Evolutionary conservation across 176 grass and related monocot species (phyloP).

Genomic region (Puccinellia tenuiflora): DNA sequence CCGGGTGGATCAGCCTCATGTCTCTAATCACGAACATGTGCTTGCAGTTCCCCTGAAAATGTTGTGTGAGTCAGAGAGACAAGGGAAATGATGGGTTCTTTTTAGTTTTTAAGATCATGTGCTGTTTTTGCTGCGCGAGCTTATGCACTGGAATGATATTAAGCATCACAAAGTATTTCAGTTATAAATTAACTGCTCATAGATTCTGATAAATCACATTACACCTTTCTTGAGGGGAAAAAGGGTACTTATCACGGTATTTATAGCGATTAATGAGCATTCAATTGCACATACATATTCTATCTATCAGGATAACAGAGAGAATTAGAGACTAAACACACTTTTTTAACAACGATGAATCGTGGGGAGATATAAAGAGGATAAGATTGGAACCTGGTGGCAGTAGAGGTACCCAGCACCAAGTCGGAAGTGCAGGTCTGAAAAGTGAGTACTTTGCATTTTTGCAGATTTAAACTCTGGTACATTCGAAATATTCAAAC

Average conservation of each 20-base stretch:
- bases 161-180: neutral
- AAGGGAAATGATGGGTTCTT: neutral
- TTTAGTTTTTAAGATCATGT: neutral
- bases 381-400: conserved; percentile 63
- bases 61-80: neutral
- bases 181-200: neutral
- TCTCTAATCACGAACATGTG: conserved; percentile 78
- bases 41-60: conserved; percentile 83
- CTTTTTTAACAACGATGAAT: neutral
- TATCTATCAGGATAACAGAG: neutral
- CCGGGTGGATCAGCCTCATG: conserved; percentile 73
- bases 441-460: conserved; percentile 74
- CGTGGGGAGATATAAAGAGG: neutral
- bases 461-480: conserved; percentile 59
- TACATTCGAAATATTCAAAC: conserved; percentile 51
- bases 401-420: conserved; percentile 83
- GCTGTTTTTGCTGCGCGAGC: neutral
- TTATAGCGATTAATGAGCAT: too few species aligned
- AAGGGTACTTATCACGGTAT: too few species aligned
- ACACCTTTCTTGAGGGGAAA: too few species aligned
- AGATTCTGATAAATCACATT: neutral
- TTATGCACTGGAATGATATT: neutral
- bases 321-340: neutral
- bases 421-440: conserved; percentile 65
- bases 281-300: too few species aligned